Percentiles rank a stretch among this genome's conserved stretches.
Conservation (phyloP, 2,329 filamentous ascomycete genomes). For the Fusarium sp. region DNA sequence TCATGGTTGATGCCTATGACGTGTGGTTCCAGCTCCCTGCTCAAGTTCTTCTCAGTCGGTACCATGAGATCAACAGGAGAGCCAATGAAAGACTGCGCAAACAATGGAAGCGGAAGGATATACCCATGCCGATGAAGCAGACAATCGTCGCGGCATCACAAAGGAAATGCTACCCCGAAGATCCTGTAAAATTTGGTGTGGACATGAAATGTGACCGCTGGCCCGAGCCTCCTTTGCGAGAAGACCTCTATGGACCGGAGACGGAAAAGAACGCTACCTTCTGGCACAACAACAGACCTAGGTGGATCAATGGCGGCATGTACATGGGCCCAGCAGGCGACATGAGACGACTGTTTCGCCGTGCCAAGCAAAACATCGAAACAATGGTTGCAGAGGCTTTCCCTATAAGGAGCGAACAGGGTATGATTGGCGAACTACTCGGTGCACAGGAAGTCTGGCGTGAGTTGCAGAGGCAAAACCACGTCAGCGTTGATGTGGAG, state of each 20-base stretch:
- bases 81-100: not conserved
- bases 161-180: not conserved
- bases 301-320: constrained; percentile 7
- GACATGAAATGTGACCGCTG: not conserved
- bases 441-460: constrained; percentile 5
- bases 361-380: not conserved
- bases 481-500: accelerated
- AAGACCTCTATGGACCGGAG: not conserved
- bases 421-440: not conserved
- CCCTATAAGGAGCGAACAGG: not conserved
- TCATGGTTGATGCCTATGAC: not conserved
- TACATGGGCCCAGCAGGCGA: constrained; percentile 6
- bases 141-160: not conserved
- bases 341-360: constrained; percentile 6
- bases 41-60: constrained; percentile 6
- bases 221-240: not conserved
- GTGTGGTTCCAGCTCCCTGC: constrained; percentile 11
- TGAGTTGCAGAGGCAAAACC: not conserved
- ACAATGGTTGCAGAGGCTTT: not conserved
- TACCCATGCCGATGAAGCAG: constrained; percentile 2
- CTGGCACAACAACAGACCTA: not conserved
- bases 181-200: not conserved
- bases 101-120: not conserved
- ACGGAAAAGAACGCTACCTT: not conserved
- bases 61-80: constrained; percentile 7